Conservation (phyloP, 768 basidiomycete species). For the Collybia sordida region DNA sequence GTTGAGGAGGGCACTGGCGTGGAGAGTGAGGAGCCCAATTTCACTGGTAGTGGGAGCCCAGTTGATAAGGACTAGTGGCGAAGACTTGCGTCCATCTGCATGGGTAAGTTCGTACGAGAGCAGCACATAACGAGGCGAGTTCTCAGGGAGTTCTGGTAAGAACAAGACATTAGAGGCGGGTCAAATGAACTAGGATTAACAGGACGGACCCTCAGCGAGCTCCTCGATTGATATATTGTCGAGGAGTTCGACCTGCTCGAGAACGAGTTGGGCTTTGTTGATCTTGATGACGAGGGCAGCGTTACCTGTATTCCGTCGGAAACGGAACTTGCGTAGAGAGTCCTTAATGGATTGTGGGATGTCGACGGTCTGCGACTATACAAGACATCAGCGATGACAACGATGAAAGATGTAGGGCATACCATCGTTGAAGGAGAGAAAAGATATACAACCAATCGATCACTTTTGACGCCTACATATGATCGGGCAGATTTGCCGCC, state of each 20-base stretch:
- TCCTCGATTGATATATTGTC: constrained; percentile 78
- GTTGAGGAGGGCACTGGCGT: constrained; percentile 77
- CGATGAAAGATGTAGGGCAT: constrained; percentile 15
- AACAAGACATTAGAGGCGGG: constrained; percentile 2
- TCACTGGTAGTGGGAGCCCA: constrained; percentile 84
- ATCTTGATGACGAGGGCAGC: constrained; percentile 89
- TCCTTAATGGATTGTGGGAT: constrained; percentile 80
- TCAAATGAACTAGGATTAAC: not conserved
- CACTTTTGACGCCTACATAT: too few relatives aligned
- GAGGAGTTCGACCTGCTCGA: constrained; percentile 84
- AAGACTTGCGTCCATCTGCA: constrained; percentile 79
- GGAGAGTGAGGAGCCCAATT: constrained; percentile 72
- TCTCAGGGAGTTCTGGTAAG: constrained; percentile 77
- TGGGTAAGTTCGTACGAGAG: constrained; percentile 83
- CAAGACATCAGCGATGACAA: not conserved
- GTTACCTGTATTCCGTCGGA: constrained; percentile 68
- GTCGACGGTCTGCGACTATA: constrained; percentile 76
- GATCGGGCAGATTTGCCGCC: too few relatives aligned
- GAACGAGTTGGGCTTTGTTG: constrained; percentile 75
- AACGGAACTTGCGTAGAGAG: constrained; percentile 77
- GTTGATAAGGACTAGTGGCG: constrained; percentile 84
- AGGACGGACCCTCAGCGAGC: constrained; percentile 77
- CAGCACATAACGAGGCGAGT: constrained; percentile 82
- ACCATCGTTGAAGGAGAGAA: constrained; percentile 33
- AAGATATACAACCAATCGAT: constrained; percentile 23